Conservation (phyloP, 768 basidiomycete species). For the Pisolithus marmoratus region DNA sequence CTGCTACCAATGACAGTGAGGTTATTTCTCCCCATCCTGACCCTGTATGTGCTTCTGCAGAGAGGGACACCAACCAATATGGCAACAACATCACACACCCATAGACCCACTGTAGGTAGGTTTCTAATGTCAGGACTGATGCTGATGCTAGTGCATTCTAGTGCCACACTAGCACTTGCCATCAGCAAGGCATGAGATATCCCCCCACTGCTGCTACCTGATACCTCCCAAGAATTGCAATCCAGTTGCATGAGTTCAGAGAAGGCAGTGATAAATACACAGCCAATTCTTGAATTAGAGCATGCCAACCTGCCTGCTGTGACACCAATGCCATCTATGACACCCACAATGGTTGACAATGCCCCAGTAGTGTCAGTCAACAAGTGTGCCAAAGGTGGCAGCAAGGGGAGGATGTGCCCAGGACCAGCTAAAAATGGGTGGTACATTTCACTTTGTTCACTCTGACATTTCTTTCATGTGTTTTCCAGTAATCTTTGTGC, state of each 20-base stretch:
- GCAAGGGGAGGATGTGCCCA: neutral
- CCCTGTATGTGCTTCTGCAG: no score
- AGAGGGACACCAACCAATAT: no score
- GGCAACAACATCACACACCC: no score
- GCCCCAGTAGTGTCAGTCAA: neutral
- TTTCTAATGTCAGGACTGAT: no score
- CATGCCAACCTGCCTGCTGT: neutral
- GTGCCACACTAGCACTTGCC: neutral
- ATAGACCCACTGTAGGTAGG: no score
- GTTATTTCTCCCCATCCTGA: no score
- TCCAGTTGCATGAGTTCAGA: no score
- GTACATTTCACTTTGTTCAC: neutral
- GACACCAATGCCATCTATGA: neutral
- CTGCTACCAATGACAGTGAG: no score
- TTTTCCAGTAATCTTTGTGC: neutral
- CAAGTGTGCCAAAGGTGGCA: neutral
- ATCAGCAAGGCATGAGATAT: neutral
- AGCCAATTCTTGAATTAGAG: neutral
- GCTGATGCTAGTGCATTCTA: neutral
- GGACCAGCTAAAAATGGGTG: neutral
- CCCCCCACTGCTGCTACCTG: neutral
- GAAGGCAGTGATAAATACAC: neutral
- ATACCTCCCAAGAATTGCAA: neutral
- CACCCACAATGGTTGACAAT: neutral
- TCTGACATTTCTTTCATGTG: neutral